These are phyloP conservation scores for Scytalidium lignicola DNA, from an alignment of 2,329 filamentous ascomycete species.

Conservation along the genomic window DNA sequence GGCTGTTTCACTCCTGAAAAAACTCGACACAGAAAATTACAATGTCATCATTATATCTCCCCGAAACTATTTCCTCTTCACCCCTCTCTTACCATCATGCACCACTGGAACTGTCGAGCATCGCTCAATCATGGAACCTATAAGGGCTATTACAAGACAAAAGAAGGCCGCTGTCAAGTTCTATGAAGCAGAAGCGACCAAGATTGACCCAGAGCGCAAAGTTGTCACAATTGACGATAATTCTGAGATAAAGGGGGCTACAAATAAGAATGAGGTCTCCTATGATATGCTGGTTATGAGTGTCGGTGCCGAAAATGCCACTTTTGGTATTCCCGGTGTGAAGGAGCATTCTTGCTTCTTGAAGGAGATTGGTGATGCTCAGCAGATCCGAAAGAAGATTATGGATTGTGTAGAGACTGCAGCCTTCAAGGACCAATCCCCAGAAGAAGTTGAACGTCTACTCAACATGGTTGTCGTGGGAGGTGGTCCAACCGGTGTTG, in stretches of 20 bases:
- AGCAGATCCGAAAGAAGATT: conserved; percentile 94
- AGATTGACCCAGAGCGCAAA: conserved; percentile 89
- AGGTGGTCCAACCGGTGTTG: conserved; percentile 92
- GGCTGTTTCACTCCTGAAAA: conserved; percentile 93
- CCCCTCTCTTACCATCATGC: conserved; percentile 91
- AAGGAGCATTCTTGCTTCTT: conserved; percentile 94
- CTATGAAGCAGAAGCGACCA: conserved; percentile 96
- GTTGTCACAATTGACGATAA: conserved; percentile 86
- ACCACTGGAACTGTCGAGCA: conserved; percentile 97
- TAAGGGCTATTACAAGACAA: conserved; percentile 90
- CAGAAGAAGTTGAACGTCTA: conserved; percentile 85
- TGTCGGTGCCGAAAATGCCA: conserved; percentile 96
- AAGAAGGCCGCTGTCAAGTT: conserved; percentile 92
- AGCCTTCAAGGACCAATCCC: conserved; percentile 91
- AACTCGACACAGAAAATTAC: conserved; percentile 98
- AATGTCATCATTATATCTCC: conserved; percentile 97
- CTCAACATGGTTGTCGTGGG: conserved; percentile 97
- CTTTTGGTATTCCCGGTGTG: conserved; percentile 95
- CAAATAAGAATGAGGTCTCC: conserved; percentile 78
- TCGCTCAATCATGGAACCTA: conserved; percentile 98
- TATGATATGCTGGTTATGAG: conserved; percentile 98
- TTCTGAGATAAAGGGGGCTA: conserved; percentile 84
- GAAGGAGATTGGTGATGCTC: conserved; percentile 96
- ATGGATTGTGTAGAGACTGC: conserved; percentile 99
- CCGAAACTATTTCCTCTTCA: conserved; percentile 99